Evolutionary conservation across 2,329 filamentous ascomycete species (phyloP).

Genomic region (Botryotinia globosa): DNA sequence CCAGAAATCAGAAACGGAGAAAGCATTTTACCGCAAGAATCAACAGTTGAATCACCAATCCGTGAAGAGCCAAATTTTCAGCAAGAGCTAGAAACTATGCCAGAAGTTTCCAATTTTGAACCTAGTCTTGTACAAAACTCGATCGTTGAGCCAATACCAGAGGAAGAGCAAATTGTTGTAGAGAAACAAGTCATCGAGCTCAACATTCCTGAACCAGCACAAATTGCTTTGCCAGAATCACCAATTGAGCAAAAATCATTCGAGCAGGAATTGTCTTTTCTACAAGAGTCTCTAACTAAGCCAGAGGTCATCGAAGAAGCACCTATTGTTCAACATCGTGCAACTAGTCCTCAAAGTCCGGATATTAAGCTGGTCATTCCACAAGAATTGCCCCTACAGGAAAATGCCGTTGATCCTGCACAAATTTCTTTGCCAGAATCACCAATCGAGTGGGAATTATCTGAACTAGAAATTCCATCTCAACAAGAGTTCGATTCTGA

Average conservation of each 20-base stretch:
- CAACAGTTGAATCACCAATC: not conserved
- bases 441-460: not conserved
- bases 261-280: not conserved
- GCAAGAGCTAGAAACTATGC: not conserved
- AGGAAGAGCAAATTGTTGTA: not conserved
- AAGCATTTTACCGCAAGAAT: constrained; percentile 9
- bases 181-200: not conserved
- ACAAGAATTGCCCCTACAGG: not conserved
- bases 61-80: not conserved
- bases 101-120: not conserved
- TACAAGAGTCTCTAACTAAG: not conserved
- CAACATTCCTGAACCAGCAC: not conserved
- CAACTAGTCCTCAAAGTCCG: not conserved
- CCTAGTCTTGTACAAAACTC: not conserved
- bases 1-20: not conserved
- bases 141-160: not conserved
- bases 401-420: not conserved
- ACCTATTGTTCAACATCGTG: not conserved
- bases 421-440: not conserved
- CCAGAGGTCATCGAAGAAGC: not conserved
- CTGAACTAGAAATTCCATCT: not conserved
- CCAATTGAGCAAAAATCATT: not conserved
- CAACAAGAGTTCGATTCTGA: not conserved
- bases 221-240: constrained; percentile 13
- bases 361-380: not conserved